phyloP scores from a whole-genome alignment of 257 asterid genomes.

The Rhazya stricta region DNA sequence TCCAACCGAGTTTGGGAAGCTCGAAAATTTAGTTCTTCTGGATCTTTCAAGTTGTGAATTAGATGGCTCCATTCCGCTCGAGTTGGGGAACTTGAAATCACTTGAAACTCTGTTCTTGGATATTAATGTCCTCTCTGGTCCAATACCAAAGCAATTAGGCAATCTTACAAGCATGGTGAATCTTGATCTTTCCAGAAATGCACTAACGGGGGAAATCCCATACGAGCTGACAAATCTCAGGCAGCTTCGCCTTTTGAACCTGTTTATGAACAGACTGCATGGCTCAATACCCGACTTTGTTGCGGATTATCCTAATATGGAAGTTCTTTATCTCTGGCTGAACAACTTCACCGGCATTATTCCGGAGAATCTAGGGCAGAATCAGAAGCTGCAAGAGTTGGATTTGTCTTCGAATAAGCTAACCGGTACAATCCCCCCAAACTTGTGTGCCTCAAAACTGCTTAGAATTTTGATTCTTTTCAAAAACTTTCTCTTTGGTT shows the following conservation, averaged over 20 bases:
- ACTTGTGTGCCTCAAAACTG: constrained; percentile 54
- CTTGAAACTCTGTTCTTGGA: constrained; percentile 67
- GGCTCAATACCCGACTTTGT: constrained; percentile 80
- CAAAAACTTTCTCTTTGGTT: constrained; percentile 70
- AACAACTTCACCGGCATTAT: constrained; percentile 88
- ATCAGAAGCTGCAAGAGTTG: constrained; percentile 49
- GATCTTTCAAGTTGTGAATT: constrained; percentile 73
- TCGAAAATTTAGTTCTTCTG: constrained; percentile 56
- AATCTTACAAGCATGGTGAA: constrained; percentile 59
- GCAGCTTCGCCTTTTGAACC: constrained; percentile 53
- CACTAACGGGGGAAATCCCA: constrained; percentile 80
- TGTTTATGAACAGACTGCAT: constrained; percentile 74
- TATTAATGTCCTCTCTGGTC: constrained; percentile 60
- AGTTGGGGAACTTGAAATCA: constrained; percentile 57
- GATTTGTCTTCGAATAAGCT: constrained; percentile 92
- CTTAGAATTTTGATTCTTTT: constrained; percentile 59
- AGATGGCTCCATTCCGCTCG: constrained; percentile 69
- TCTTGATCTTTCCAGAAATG: constrained; percentile 81
- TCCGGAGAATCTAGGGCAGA: constrained; percentile 62
- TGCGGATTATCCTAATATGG: constrained; percentile 59
- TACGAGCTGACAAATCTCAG: constrained; percentile 52
- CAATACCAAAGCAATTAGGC: constrained; percentile 67
- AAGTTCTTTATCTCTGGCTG: constrained; percentile 75
- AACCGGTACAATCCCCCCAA: constrained; percentile 73
- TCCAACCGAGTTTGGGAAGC: constrained; percentile 72